Base-by-base conservation (phyloP, 2,329 filamentous ascomycete species). In the Claviceps purpurea region DNA sequence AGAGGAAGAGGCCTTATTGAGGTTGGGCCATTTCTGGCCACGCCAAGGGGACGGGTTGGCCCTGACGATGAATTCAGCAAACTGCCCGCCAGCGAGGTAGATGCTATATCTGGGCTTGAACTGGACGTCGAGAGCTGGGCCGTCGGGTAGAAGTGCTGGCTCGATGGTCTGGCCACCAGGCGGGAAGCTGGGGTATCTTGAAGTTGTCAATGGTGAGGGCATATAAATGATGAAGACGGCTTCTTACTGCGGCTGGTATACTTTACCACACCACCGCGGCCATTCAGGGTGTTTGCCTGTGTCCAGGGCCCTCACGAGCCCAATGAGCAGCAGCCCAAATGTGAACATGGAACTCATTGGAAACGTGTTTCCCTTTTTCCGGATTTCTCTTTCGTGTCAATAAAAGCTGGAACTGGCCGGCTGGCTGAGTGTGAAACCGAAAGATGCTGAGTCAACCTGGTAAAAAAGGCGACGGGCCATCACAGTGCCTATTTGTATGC, bases 261-360 rank as follows among this genome's bases (percentile, higher is more conserved):
- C 71, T 51, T 74, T 74, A 18, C 72, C 72, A 53, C 72, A 75
- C 72, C 71, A 74, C 45, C 71, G 62, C 13, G 67, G 67, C 70
- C 68, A 71, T 47, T 71, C 70, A 1, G 68, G 60, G 53, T 73
- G 65, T 13, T 67, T 60, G 2, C 70, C 70, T 2, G 70, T 71
- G 42, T 67, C 62, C 42, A 65, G 62, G 1, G 55, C 56, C 5
- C 34, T 34, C 14, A 42, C 52, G 24, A 56, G 30, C 26, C 47
- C 26, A 18, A 49, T 10, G 13, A 53, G 47, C 24, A 39, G 22
- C 24, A 14, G 22, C 22, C 42, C 13, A 13, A 49, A 18, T 6
- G 39, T 22, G 14, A 49, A 34, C 18, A 51, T 30, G 22, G 20
- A 38, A 41, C 46, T 16, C 47, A 54, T 54, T 34, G n/a, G 43